phyloP scores from a whole-genome alignment of 192 early-diverging fungal species.

The Chytriomyces confervae region DNA sequence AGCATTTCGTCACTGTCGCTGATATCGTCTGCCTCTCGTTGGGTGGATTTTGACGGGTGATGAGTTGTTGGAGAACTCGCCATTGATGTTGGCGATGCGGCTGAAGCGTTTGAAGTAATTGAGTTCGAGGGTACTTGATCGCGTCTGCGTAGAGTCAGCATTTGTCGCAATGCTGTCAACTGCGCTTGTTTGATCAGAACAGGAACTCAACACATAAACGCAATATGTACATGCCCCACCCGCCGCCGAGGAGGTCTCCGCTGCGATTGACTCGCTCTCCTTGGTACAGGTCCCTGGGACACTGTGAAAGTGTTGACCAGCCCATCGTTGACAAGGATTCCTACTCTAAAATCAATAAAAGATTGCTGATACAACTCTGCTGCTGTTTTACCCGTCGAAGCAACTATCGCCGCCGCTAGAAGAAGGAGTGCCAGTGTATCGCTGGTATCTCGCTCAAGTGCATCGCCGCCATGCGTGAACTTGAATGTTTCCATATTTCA shows the following conservation, averaged over 20 bases:
- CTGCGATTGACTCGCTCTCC: no score
- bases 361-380: not conserved
- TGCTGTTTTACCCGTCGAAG: not conserved
- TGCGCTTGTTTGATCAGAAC: no score
- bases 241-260: no score
- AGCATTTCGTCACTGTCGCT: not conserved
- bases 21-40: not conserved
- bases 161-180: no score
- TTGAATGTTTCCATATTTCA: no score
- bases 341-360: not conserved
- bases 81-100: not conserved
- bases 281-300: no score
- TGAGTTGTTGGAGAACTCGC: not conserved
- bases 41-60: not conserved
- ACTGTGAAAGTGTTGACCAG: not conserved
- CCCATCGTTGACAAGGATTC: not conserved
- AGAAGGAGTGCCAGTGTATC: not conserved
- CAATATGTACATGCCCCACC: no score
- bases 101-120: not conserved
- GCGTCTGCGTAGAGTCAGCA: no score
- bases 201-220: no score
- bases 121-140: no score
- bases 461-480: no score
- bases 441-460: no score
- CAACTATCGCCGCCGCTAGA: not conserved